These are phyloP conservation scores for Lentinus polychrous DNA, from an alignment of 1,284 basidiomycete genomes.

Conservation along the genomic window DNA sequence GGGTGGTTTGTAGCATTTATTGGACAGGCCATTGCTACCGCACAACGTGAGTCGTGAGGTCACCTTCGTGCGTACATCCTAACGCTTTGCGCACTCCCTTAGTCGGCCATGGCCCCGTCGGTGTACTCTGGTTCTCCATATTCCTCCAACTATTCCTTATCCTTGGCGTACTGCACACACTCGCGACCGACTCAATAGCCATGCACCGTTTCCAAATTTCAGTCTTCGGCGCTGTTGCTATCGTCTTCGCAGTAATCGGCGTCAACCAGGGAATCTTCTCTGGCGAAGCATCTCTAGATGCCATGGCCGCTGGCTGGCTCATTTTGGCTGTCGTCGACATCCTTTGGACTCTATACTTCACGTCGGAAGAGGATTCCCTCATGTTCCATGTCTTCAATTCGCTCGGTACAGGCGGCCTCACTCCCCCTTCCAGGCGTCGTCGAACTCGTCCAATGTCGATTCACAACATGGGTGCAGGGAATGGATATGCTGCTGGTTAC, in stretches of 20 bases:
- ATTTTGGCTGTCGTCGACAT: constrained; percentile 87
- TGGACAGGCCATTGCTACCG: constrained; percentile 64
- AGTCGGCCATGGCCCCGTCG: constrained; percentile 46
- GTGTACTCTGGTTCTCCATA: constrained; percentile 88
- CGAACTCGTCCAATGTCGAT: constrained; percentile 46
- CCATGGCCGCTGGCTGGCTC: constrained; percentile 91
- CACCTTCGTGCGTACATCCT: constrained; percentile 7
- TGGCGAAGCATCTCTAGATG: constrained; percentile 50
- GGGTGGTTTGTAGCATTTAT: constrained; percentile 95
- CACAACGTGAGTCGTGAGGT: constrained; percentile 42
- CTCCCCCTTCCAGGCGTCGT: constrained; percentile 70
- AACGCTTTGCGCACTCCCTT: constrained; percentile 10
- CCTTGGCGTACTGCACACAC: constrained; percentile 72
- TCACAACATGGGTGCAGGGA: constrained; percentile 53
- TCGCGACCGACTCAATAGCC: constrained; percentile 78
- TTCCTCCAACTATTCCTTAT: constrained; percentile 83
- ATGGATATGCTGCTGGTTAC: constrained; percentile 57
- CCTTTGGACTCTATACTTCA: constrained; percentile 94
- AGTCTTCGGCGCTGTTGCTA: constrained; percentile 77
- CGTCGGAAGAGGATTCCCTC: constrained; percentile 90
- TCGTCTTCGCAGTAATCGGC: constrained; percentile 83
- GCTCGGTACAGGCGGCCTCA: constrained; percentile 80
- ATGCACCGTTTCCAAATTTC: constrained; percentile 87
- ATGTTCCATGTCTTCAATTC: constrained; percentile 79
- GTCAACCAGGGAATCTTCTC: constrained; percentile 64